Evolutionary conservation across 306 rosid genomes (phyloP).

Genomic region (Dalbergia cochinchinensis): DNA sequence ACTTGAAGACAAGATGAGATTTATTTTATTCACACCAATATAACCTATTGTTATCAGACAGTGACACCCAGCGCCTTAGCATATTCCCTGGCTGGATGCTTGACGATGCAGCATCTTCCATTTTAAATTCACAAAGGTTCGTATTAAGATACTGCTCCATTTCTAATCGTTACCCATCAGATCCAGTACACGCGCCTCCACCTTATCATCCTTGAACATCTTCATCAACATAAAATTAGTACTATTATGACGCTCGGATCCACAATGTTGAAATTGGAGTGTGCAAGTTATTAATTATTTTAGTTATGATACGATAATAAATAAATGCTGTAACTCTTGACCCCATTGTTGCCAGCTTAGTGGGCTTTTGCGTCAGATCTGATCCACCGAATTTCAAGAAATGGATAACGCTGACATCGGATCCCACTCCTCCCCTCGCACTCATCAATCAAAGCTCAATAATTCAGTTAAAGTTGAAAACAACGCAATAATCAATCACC

Average conservation of each 20-base stretch:
- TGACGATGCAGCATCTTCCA: not conserved
- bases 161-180: not conserved
- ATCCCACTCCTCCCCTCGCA: not conserved
- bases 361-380: constrained; percentile 27
- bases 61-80: constrained; percentile 9
- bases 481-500: not conserved
- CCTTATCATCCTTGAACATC: not conserved
- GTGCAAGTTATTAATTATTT: not conserved
- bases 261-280: not conserved
- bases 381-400: not conserved
- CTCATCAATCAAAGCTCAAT: not conserved
- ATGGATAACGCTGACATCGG: not conserved
- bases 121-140: not conserved
- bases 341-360: not conserved
- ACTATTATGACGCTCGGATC: not conserved
- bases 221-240: not conserved
- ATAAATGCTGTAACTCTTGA: not conserved
- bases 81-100: constrained; percentile 45
- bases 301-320: not conserved
- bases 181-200: constrained; percentile 4
- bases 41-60: not conserved
- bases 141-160: too few species aligned
- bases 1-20: not conserved
- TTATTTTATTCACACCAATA: not conserved
- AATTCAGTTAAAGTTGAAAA: not conserved